Percentiles rank a stretch among this genome's conserved stretches.
Conservation (phyloP, 164 flowering plant genomes). For the Magnolia officinalis region DNA sequence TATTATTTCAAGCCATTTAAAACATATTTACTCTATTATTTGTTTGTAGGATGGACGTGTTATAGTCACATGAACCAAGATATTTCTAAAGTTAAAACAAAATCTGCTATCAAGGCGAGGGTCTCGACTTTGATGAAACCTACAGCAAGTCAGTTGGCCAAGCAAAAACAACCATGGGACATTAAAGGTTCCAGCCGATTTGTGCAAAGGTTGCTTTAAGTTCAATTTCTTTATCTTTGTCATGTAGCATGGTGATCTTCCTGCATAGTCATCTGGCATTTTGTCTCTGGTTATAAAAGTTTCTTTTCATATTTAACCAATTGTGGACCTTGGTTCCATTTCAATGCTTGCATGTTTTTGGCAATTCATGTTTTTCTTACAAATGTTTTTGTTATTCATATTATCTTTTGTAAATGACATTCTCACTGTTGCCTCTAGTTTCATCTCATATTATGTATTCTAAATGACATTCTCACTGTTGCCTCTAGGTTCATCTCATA, state of each 20-base stretch:
- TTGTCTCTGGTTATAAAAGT: background rate
- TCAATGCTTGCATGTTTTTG: constrained; percentile 1
- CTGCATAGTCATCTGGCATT: background rate
- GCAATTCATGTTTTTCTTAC: background rate
- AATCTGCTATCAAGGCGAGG: constrained; percentile 35
- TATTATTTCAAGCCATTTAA: background rate
- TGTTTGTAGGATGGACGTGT: constrained; percentile 39
- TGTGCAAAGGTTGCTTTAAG: constrained; percentile 18
- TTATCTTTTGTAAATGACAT: background rate
- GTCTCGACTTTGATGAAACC: constrained; percentile 93
- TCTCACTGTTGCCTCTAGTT: too few species aligned
- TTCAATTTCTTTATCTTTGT: background rate
- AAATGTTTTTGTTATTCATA: background rate
- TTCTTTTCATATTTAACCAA: background rate
- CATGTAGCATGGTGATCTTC: too few species aligned
- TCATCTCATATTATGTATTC: too few species aligned
- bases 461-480: too few species aligned
- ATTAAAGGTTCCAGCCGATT: constrained; percentile 38
- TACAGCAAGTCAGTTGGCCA: constrained; percentile 93
- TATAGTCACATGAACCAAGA: constrained; percentile 31
- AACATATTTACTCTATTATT: background rate
- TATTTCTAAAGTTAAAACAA: constrained; percentile 30
- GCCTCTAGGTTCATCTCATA: too few species aligned
- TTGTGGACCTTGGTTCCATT: background rate
- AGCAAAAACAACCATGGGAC: constrained; percentile 52